These are phyloP conservation scores for Achlya hypogyna DNA, from an alignment of 352 stramenopile species.

Conservation along the genomic window DNA sequence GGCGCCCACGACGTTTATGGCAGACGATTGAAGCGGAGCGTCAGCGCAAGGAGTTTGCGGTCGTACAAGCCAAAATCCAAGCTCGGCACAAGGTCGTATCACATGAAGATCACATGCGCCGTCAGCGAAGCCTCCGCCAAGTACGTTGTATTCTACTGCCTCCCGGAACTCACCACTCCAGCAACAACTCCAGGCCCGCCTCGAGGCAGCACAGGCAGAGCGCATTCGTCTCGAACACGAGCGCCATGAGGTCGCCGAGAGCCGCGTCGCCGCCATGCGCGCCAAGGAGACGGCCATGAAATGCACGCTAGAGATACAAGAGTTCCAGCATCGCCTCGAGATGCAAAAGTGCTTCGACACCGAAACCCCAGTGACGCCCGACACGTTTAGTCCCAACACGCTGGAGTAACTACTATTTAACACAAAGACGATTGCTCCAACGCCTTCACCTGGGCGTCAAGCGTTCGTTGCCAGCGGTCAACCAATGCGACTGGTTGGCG, in stretches of 20 bases:
- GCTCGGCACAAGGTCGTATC: not conserved
- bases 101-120: not conserved
- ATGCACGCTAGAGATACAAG: slow-evolving; percentile 12
- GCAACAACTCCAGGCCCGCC: not conserved
- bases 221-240: not conserved
- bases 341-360: slow-evolving; percentile 15
- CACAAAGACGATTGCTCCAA: too few relatives aligned
- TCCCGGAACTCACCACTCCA: too few relatives aligned
- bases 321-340: slow-evolving; percentile 11
- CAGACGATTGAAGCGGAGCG: slow-evolving; percentile 2
- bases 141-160: not conserved
- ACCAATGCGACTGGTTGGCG: too few relatives aligned
- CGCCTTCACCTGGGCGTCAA: too few relatives aligned
- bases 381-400: too few relatives aligned
- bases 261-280: slow-evolving; percentile 3
- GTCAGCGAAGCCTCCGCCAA: not conserved
- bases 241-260: slow-evolving; percentile 1
- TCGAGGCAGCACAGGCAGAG: not conserved
- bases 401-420: too few relatives aligned
- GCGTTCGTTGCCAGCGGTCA: too few relatives aligned
- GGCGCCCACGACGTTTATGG: not conserved
- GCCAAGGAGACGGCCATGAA: not conserved
- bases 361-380: not conserved
- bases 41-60: not conserved
- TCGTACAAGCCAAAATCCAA: not conserved